phyloP scores from a whole-genome alignment of 164 flowering plant species.

The Echeveria elegans region DNA sequence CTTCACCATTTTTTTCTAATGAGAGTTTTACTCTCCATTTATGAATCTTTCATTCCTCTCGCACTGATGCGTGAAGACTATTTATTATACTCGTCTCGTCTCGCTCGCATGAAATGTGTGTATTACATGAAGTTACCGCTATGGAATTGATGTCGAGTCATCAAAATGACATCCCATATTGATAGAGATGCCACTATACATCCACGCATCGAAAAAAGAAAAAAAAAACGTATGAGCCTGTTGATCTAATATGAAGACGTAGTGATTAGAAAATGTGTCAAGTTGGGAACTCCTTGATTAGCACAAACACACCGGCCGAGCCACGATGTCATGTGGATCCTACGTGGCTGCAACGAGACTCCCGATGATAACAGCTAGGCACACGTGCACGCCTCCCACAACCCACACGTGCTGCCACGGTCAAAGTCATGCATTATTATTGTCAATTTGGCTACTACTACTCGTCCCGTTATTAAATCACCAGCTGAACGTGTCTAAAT shows the following conservation, averaged over 20 bases:
- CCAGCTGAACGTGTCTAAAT: neutral
- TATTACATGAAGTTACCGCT: too few relatives aligned
- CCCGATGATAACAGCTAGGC: conserved; percentile 4
- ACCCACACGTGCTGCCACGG: conserved; percentile 3
- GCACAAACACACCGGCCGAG: neutral
- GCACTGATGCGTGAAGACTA: too few relatives aligned
- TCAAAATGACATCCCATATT: too few relatives aligned
- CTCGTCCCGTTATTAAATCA: neutral
- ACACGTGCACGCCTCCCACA: neutral
- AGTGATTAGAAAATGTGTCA: neutral
- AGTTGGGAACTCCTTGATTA: neutral
- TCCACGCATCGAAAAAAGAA: too few relatives aligned
- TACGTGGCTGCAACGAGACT: conserved; percentile 1
- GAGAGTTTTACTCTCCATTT: too few relatives aligned
- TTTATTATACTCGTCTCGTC: too few relatives aligned
- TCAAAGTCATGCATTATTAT: neutral
- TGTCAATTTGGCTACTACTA: neutral
- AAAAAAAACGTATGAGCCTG: too few relatives aligned
- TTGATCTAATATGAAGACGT: neutral
- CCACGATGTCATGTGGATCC: neutral
- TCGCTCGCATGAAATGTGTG: too few relatives aligned
- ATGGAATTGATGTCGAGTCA: too few relatives aligned
- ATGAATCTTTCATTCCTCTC: too few relatives aligned
- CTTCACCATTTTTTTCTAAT: too few relatives aligned
- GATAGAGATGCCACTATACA: too few relatives aligned